Evolutionary conservation across 2,329 filamentous ascomycete genomes (phyloP).

Genomic region (Scopulariopsis brevicaulis): DNA sequence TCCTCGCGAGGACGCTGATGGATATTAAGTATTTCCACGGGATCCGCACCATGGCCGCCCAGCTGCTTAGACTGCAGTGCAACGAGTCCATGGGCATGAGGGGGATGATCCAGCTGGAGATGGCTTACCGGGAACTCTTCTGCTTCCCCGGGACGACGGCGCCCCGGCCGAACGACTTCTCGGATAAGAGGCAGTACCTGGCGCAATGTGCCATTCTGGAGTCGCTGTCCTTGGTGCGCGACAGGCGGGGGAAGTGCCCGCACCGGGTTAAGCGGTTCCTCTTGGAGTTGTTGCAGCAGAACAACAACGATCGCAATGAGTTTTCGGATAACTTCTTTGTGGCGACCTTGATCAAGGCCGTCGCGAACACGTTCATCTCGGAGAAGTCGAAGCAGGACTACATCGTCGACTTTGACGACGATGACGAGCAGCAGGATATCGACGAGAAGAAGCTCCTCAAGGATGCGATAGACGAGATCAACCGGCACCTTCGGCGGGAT

Average conservation of each 20-base stretch:
- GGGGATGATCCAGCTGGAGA: slow-evolving; percentile 73
- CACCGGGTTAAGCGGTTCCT: slow-evolving; percentile 72
- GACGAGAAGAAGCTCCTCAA: slow-evolving; percentile 37
- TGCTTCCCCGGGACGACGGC: slow-evolving; percentile 70
- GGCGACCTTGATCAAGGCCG: slow-evolving; percentile 58
- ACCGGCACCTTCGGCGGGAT: slow-evolving; percentile 55
- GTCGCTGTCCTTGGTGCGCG: slow-evolving; percentile 69
- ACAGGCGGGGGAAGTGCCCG: slow-evolving; percentile 62
- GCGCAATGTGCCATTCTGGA: slow-evolving; percentile 75
- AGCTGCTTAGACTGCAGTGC: slow-evolving; percentile 67
- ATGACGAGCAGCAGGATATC: slow-evolving; percentile 23
- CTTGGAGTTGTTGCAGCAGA: slow-evolving; percentile 80
- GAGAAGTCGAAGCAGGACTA: slow-evolving; percentile 28
- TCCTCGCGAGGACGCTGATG: slow-evolving; percentile 80
- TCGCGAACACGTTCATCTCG: slow-evolving; percentile 47
- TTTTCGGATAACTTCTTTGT: slow-evolving; percentile 89
- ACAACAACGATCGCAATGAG: slow-evolving; percentile 84
- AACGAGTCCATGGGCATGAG: slow-evolving; percentile 57
- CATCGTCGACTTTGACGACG: slow-evolving; percentile 30
- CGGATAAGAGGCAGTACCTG: slow-evolving; percentile 72
- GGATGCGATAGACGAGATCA: slow-evolving; percentile 49
- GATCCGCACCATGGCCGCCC: slow-evolving; percentile 75
- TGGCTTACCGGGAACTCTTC: slow-evolving; percentile 78
- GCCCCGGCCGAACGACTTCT: slow-evolving; percentile 83
- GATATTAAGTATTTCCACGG: slow-evolving; percentile 90